A percentile compares a stretch with the other conserved stretches of the same genome.
phyloP scores from a whole-genome alignment of 2,329 filamentous ascomycete genomes.

The Epichloe typhina region DNA sequence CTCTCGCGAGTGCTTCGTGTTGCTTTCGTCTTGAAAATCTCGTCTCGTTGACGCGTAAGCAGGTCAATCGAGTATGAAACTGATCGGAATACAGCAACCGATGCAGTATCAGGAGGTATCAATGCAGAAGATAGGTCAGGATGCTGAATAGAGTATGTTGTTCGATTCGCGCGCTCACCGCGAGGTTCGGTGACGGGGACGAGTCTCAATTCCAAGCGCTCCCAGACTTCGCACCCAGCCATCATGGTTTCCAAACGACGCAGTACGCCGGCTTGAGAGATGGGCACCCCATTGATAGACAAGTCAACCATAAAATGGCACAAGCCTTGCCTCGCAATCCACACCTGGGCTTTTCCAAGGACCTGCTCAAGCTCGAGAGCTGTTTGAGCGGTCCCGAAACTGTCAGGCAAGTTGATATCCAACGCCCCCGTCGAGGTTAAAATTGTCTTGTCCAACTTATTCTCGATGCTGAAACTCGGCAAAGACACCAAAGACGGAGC shows the following conservation, averaged over 20 bases:
- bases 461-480: conserved; percentile 13
- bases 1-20: neutral
- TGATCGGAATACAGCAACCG: conserved; percentile 14
- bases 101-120: conserved; percentile 14
- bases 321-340: conserved; percentile 18
- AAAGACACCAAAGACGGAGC: conserved; percentile 10
- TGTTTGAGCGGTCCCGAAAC: conserved; percentile 6
- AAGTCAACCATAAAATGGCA: conserved; percentile 19
- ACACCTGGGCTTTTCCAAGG: conserved; percentile 15
- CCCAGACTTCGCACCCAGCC: conserved; percentile 17
- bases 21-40: neutral
- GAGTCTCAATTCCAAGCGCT: conserved; percentile 17
- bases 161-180: conserved; percentile 7
- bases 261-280: conserved; percentile 7
- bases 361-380: conserved; percentile 13
- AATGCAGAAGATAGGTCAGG: conserved; percentile 19
- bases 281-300: conserved; percentile 8
- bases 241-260: conserved; percentile 11
- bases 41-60: neutral
- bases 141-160: conserved; percentile 24
- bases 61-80: conserved; percentile 16
- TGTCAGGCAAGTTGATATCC: conserved; percentile 13
- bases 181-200: conserved; percentile 7
- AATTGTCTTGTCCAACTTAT: conserved; percentile 12
- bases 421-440: conserved; percentile 15